Evolutionary conservation across 2,329 filamentous ascomycete genomes (phyloP), one percentile per base, ranked within the genome.

Genomic region (Neopestalotiopsis clavispora): DNA sequence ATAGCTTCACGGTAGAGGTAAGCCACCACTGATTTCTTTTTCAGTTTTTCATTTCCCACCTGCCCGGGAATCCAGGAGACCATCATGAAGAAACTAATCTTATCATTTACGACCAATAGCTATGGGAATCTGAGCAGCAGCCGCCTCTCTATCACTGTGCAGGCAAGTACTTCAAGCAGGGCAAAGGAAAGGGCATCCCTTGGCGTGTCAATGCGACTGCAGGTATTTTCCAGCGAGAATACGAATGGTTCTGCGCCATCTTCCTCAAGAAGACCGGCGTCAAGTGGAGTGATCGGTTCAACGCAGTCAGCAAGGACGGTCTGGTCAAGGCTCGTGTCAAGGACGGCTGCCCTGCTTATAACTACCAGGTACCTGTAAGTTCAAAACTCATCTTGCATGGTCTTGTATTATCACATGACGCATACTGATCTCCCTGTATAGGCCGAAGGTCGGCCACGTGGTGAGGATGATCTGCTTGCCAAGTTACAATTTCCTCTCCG

Each of bases 71-170:
- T 28, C 3, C 1, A 28, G 0, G 1, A 1, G 23, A 28, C 0
- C 28, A 42, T 61, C 34, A 14, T 42, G 20, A n/a, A 28, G 6
- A 20, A 52, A 52, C 45, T 52, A 17, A 52, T 17, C 17, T n/a
- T 4, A 52, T 20, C n/a, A 23, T 9, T 20, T 10, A 9, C n/a
- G n/a, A 23, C 42, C n/a, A 28, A 56, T 71, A 94, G 91, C 83
- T 95, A 65, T 93, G 89, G 80, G 89, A 94, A 77, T 91, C 90
- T 4, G 84, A 88, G 69, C 81, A 84, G 12, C 79, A 80, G 14
- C 91, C 91, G 0, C 83, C 81, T 69, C 84, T 87, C 0, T 94
- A 93, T 80, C 86, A 85, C 72, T 87, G 89, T 60, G 87, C 87
- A 7, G 85, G 84, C 61, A 87, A 87, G 67, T 83, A 82, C 72